Evolutionary conservation across 164 flowering plant genomes (phyloP).

Genomic region (Dillenia suffruticosa): DNA sequence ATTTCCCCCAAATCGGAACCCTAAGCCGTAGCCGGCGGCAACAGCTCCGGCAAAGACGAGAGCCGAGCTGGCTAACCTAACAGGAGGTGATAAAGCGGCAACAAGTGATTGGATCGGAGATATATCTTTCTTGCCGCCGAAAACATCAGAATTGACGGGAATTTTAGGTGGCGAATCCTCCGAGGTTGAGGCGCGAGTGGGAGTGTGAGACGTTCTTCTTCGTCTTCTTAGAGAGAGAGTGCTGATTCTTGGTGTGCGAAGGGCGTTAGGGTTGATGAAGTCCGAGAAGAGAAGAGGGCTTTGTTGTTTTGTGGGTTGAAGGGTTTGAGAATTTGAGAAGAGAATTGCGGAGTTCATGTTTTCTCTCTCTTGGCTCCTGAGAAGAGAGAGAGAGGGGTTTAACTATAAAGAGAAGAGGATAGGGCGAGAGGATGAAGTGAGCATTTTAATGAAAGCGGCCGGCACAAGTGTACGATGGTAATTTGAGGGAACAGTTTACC

Average conservation of each 20-base stretch:
- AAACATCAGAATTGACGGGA: conserved; percentile 25
- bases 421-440: too few relatives aligned
- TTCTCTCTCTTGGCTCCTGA: conserved; percentile 9
- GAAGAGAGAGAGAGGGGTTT: neutral
- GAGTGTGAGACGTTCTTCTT: conserved; percentile 11
- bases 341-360: conserved; percentile 41
- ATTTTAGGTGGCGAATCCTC: conserved; percentile 1
- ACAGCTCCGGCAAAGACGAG: conserved; percentile 63
- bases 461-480: too few relatives aligned
- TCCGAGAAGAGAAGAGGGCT: conserved; percentile 16
- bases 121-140: conserved; percentile 65
- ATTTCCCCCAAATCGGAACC: conserved; percentile 44
- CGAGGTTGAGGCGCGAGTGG: conserved; percentile 25
- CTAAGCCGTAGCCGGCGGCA: conserved; percentile 74
- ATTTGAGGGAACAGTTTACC: too few relatives aligned
- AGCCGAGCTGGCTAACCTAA: conserved; percentile 55
- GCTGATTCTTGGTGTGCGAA: conserved; percentile 14
- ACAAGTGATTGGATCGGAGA: conserved; percentile 55
- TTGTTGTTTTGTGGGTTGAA: conserved; percentile 21
- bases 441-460: too few relatives aligned
- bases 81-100: conserved; percentile 53
- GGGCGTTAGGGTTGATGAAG: conserved; percentile 22
- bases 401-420: too few relatives aligned
- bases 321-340: conserved; percentile 4
- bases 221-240: conserved; percentile 12